Conservation (phyloP, 2,329 filamentous ascomycete species). For the Ceratocystis variospora region DNA sequence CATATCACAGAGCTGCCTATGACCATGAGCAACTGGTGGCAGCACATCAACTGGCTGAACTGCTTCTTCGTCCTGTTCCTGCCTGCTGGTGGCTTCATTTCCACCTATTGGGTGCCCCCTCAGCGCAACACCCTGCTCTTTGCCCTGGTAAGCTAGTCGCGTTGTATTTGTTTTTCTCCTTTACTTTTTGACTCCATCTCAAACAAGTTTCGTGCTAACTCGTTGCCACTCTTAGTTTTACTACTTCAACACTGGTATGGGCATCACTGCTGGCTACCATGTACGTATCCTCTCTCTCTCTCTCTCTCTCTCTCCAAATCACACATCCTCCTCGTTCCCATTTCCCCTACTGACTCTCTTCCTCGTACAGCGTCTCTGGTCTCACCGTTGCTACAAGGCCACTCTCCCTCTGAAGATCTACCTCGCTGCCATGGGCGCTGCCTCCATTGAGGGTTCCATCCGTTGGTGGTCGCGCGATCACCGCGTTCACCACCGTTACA, state of each 20-base stretch:
- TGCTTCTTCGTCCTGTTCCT: conserved; percentile 66
- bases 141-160: conserved; percentile 34
- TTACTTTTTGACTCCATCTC: neutral
- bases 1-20: conserved; percentile 77
- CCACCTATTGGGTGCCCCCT: conserved; percentile 66
- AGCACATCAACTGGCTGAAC: conserved; percentile 92
- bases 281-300: conserved; percentile 6
- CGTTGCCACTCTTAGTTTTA: conserved; percentile 26
- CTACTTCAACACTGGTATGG: conserved; percentile 73
- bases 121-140: conserved; percentile 58
- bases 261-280: conserved; percentile 55
- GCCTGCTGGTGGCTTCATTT: conserved; percentile 58
- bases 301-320: neutral
- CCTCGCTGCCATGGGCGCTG: conserved; percentile 66
- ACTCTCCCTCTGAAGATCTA: conserved; percentile 64
- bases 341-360: neutral
- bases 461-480: conserved; percentile 83
- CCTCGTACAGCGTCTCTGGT: conserved; percentile 56
- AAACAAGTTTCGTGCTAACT: neutral
- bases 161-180: neutral
- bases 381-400: conserved; percentile 72
- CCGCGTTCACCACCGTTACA: conserved; percentile 80
- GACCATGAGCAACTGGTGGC: conserved; percentile 72
- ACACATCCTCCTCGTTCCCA: neutral
- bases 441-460: conserved; percentile 73